Evolutionary conservation across 164 flowering plant species (phyloP), one percentile per base, ranked within the genome.

Genomic region (Vitis rotundifolia): DNA sequence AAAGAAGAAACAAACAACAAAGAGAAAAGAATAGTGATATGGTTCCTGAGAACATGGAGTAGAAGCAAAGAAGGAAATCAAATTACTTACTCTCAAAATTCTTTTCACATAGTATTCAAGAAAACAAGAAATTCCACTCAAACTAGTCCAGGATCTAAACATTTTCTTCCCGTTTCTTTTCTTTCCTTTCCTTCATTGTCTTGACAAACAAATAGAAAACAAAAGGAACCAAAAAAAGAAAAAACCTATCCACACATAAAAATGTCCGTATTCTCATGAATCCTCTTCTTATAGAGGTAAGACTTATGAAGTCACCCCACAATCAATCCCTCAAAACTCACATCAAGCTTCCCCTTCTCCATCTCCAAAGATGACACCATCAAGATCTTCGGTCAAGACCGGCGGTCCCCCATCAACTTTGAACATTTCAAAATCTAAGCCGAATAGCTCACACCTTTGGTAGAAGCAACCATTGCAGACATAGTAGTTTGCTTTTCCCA

Each of bases 221-320:
- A 22, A 51, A 10, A 64, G 22, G 22, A 60, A 50, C 28, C 31
- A 16, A 55, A 22, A 22, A 16, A 29, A 16, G 55, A 16, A 44
- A 14, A 77, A 22, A 15, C 49, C 12, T 58, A 78, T 78, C 78
- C 51, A 53, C 60, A 78, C 81, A 75, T 75, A 61, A 59, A 78
- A 0, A 69, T 54, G 2, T 75, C 74, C 3, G 52, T 50, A 31
- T 48, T n/a, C 19, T 49, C 66, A 1, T n/a, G 9, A 47, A 78
- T 53, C 26, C 12, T 69, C 71, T 58, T 75, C 69, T 58, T 52
- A 59, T 78, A 78, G 8, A 1, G 29, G 31, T 31, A 62, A 54
- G 78, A 78, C 4, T 26, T 64, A 37, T 78, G 71, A 15, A 75
- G 68, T 65, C 75, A 75, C 13, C 59, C 12, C 53, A 55, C 67